Evolutionary conservation across 495 filamentous ascomycete genomes (phyloP), one percentile per base, ranked within the genome.

Genomic region (Tuber indicum): DNA sequence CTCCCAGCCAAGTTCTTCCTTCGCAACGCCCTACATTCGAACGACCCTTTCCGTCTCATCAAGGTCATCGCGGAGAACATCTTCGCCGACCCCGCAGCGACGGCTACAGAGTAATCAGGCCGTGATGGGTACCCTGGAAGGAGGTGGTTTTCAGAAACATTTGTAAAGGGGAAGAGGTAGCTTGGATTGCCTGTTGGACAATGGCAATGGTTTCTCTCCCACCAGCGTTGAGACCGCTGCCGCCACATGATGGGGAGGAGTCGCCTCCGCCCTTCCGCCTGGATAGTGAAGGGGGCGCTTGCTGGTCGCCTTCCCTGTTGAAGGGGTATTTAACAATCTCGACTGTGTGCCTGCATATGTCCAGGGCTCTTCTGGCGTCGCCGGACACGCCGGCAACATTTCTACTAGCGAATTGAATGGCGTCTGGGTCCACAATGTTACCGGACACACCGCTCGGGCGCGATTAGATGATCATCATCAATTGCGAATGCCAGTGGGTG

Each of bases 351-450:
- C 96, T 89, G 83, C 96, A 99, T 72, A 99, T 98, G 82, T 99
- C 96, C 12, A 99, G 86, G 4, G 94, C 95, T 36, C 96, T 90
- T 43, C 96, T 87, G 19, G 96, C 96, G 80, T 99, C 96, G 66
- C 96, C 96, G 75, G 91, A 94, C 44, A 99, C 96, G 19, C 95
- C 95, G 0, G 96, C 96, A 3, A 99, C 96, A 85, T 98, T 99
- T 36, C 96, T 88, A 73, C 92, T 93, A 7, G 96, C 96, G 82
- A 99, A 99, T 85, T 98, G 95, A 52, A 99, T 87, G 23, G 96
- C 96, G 84, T 98, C 96, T 17, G 93, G 85, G 49, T 98, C 93
- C 32, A 98, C 94, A 70, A 98, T 93, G 82, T 94, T 89, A n/a
- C 94, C 94, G 0, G 92, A 93, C 16, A 98, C 93, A 43, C 91